Base-by-base conservation (phyloP, 768 basidiomycete genomes). In the Daedalea quercina region DNA sequence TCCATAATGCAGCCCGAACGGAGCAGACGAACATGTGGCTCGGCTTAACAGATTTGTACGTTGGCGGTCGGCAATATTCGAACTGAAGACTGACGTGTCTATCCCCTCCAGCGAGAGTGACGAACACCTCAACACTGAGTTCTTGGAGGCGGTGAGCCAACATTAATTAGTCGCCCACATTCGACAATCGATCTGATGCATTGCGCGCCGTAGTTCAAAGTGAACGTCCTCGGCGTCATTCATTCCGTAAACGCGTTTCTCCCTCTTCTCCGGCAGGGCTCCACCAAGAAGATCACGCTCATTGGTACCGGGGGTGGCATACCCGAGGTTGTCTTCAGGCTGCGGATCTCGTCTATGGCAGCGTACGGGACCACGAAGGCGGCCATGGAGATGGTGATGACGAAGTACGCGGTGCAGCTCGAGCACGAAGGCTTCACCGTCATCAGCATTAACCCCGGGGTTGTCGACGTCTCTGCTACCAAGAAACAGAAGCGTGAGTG, bases 311-410 rank as follows among this genome's bases (percentile, higher is more conserved):
- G 64, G 17, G 43, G 64, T 12, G 70, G 54, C 9, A 67, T 68
- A 54, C 40, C 51, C 3, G 64, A 68, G 2, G 34, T 67, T 19
- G 62, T 60, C 2, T 28, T 65, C 15, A 3, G 13, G 7, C 9
- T 49, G 12, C 59, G 54, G 3, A 35, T 52, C n/a, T 25, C 41
- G 3, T 43, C 22, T 19, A 20, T 44, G 13, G 55, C 57, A 1
- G 54, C 69, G n/a, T 74, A 74, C 61, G 52, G 58, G 33, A 64
- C 67, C 19, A 64, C 70, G 37, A 73, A 75, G 60, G 64, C 67
- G 4, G 72, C 69, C 4, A 28, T 68, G 12, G 67, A 69, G 48
- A 65, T 73, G 64, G 68, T 62, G n/a, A 57, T 66, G 9, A 66
- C 62, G n/a, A 73, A 73, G 53, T 74, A 70, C 48, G 69, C 72